These are phyloP conservation scores for Fusarium subglutinans DNA, from an alignment of 2,329 filamentous ascomycete genomes.

Conservation along the genomic window DNA sequence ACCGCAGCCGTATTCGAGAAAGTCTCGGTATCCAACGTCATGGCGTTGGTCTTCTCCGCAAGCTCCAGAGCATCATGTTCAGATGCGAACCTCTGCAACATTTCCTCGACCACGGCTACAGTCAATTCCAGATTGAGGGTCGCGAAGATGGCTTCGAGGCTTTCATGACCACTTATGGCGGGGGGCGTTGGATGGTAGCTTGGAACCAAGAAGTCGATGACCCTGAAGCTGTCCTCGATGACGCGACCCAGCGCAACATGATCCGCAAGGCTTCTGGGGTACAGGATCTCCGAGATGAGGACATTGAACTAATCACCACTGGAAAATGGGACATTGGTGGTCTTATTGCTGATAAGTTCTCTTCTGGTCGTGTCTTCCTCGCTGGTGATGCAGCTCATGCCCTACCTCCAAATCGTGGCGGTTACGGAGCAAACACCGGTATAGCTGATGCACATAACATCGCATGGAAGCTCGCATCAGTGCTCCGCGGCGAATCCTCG, in stretches of 20 bases:
- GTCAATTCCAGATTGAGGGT: constrained; percentile 45
- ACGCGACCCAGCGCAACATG: constrained; percentile 2
- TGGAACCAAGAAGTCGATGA: constrained; percentile 10
- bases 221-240: not conserved
- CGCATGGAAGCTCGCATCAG: constrained; percentile 53
- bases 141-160: constrained; percentile 39
- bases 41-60: constrained; percentile 45
- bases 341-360: constrained; percentile 43
- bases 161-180: constrained; percentile 39
- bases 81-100: constrained; percentile 40
- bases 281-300: constrained; percentile 10
- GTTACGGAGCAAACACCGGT: constrained; percentile 47
- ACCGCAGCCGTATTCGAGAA: constrained; percentile 41
- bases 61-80: constrained; percentile 50
- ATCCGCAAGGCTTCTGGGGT: constrained; percentile 24
- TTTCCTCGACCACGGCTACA: constrained; percentile 45
- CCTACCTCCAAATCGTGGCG: constrained; percentile 48
- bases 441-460: constrained; percentile 54
- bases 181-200: constrained; percentile 37
- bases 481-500: constrained; percentile 38
- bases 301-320: constrained; percentile 30
- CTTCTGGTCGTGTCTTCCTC: constrained; percentile 32
- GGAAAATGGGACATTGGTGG: constrained; percentile 39
- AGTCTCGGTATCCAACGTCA: constrained; percentile 41
- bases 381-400: constrained; percentile 23